Percentiles rank a stretch among this genome's conserved stretches.
Evolutionary conservation across 306 rosid species (phyloP).

Genomic region (Hippophae rhamnoides): DNA sequence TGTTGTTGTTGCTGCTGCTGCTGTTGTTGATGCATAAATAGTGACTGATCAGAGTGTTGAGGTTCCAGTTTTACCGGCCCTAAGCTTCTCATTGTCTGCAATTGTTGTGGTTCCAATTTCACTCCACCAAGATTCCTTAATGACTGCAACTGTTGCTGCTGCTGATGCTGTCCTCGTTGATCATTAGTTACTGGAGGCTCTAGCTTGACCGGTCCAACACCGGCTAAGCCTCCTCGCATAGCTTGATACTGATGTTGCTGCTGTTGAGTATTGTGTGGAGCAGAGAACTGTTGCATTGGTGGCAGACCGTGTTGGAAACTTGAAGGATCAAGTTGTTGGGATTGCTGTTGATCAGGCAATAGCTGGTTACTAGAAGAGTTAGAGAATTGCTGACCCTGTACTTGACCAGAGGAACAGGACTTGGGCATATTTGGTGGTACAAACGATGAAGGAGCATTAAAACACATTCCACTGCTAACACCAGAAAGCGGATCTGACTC

Average conservation of each 20-base stretch:
- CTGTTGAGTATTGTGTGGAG: constrained; percentile 54
- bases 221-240: constrained; percentile 56
- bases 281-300: constrained; percentile 80
- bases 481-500: constrained; percentile 65
- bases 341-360: constrained; percentile 66
- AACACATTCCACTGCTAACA: constrained; percentile 66
- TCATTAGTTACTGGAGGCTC: constrained; percentile 74
- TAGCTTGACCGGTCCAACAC: constrained; percentile 65
- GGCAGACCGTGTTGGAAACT: constrained; percentile 76
- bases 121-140: constrained; percentile 56
- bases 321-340: constrained; percentile 71
- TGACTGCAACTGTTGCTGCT: constrained; percentile 58
- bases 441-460: constrained; percentile 50
- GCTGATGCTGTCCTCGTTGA: constrained; percentile 59
- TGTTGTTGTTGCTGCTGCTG: constrained; percentile 50
- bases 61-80: constrained; percentile 64
- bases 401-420: constrained; percentile 63
- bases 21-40: constrained; percentile 62
- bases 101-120: constrained; percentile 76
- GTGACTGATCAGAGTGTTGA: constrained; percentile 69
- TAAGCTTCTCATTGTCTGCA: constrained; percentile 47
- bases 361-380: constrained; percentile 63
- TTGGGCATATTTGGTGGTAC: constrained; percentile 54
- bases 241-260: constrained; percentile 76
- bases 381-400: constrained; percentile 72